Evolutionary conservation across 257 asterid genomes (phyloP).

Genomic region (Nicotiana paniculata): DNA sequence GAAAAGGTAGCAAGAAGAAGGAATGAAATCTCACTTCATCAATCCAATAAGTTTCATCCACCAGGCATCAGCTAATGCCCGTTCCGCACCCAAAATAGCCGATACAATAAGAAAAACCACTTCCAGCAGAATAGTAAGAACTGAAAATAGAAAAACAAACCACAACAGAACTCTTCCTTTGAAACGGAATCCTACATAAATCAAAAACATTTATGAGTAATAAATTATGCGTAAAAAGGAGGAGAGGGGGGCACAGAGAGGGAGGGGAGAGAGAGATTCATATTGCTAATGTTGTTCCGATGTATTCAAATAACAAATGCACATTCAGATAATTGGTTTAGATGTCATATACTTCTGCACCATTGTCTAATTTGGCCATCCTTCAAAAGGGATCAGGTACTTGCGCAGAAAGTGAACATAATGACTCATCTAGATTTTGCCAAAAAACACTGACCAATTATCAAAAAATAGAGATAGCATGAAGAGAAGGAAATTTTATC

Average conservation of each 20-base stretch:
- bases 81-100: constrained; percentile 40
- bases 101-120: constrained; percentile 36
- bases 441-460: background rate
- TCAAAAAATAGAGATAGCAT: background rate
- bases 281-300: background rate
- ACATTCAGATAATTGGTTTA: background rate
- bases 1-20: background rate
- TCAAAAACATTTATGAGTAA: constrained; percentile 4
- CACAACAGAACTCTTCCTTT: constrained; percentile 53
- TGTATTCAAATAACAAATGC: background rate
- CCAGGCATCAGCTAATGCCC: constrained; percentile 55
- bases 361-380: background rate
- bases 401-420: constrained; percentile 5
- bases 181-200: constrained; percentile 54
- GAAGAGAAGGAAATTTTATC: constrained; percentile 11
- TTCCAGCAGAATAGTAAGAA: constrained; percentile 43
- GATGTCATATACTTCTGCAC: background rate
- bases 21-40: constrained; percentile 42
- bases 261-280: background rate
- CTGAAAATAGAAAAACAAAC: constrained; percentile 55
- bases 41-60: constrained; percentile 72
- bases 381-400: background rate
- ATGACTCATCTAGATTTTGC: background rate
- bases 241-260: background rate
- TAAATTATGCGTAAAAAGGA: constrained; percentile 3